Percentiles rank a stretch among this genome's conserved stretches.
phyloP scores from a whole-genome alignment of 805 yeast genomes.

The Dipodascopsis tothii region DNA sequence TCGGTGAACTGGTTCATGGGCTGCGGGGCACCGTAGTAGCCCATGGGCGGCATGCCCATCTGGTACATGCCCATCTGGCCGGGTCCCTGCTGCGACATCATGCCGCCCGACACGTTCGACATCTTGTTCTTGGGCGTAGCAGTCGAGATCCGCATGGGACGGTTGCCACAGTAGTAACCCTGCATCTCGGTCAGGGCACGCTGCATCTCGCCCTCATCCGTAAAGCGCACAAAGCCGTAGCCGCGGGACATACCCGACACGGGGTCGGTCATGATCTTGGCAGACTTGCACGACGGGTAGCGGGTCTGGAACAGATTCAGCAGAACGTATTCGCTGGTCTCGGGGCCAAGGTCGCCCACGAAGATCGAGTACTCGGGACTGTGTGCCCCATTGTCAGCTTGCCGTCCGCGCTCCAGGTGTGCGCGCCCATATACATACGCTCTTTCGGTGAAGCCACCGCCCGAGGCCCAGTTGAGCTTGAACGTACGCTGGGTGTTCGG shows the following conservation, averaged over 20 bases:
- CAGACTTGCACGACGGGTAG: slow-evolving; percentile 67
- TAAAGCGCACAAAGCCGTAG: slow-evolving; percentile 82
- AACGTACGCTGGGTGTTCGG: slow-evolving; percentile 55
- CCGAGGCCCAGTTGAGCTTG: slow-evolving; percentile 77
- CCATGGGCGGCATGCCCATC: slow-evolving; percentile 29
- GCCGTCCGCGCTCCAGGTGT: not conserved
- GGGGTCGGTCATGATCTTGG: slow-evolving; percentile 71
- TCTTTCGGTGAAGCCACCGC: slow-evolving; percentile 35
- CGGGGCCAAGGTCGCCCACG: slow-evolving; percentile 77
- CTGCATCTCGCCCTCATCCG: slow-evolving; percentile 57
- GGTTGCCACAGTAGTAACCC: slow-evolving; percentile 60
- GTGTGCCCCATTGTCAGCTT: slow-evolving; percentile 25
- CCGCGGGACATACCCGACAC: slow-evolving; percentile 67
- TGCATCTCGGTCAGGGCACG: slow-evolving; percentile 75
- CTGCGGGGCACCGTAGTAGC: slow-evolving; percentile 31
- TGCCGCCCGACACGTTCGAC: slow-evolving; percentile 26
- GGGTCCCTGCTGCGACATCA: slow-evolving; percentile 25
- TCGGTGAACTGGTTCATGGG: slow-evolving; percentile 56
- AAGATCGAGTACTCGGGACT: slow-evolving; percentile 58
- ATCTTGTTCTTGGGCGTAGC: slow-evolving; percentile 48
- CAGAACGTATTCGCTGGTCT: slow-evolving; percentile 59
- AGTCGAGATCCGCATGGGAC: slow-evolving; percentile 70
- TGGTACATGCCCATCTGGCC: slow-evolving; percentile 27
- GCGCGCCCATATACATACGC: slow-evolving; percentile 2
- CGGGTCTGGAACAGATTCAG: slow-evolving; percentile 59